Conservation (phyloP, 2,329 filamentous ascomycete genomes). For the Alternaria alternata region DNA sequence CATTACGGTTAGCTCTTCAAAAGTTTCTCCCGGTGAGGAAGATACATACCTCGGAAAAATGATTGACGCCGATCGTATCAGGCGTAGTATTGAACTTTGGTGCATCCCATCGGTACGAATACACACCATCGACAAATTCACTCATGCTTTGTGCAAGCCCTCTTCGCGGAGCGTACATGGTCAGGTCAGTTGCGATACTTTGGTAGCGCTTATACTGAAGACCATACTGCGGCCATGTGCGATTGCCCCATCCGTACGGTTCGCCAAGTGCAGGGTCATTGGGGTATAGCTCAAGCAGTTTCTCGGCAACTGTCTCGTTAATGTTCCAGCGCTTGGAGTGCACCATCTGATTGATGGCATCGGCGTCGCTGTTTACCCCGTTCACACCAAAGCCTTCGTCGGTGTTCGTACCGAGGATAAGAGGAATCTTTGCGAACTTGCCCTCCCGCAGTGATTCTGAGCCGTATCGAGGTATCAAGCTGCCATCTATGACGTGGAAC, state of each 20-base stretch:
- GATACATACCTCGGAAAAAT: slow-evolving; percentile 37
- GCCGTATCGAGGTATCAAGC: slow-evolving; percentile 33
- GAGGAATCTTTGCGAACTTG: slow-evolving; percentile 68
- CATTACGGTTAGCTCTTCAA: not conserved
- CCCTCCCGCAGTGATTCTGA: slow-evolving; percentile 54
- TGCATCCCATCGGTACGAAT: slow-evolving; percentile 43
- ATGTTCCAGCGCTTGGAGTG: slow-evolving; percentile 45
- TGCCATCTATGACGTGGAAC: slow-evolving; percentile 43
- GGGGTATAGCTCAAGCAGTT: slow-evolving; percentile 39
- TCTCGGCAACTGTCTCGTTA: slow-evolving; percentile 27
- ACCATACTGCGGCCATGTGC: slow-evolving; percentile 40
- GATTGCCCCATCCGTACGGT: slow-evolving; percentile 50
- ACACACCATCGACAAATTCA: slow-evolving; percentile 29
- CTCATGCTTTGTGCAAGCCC: slow-evolving; percentile 37
- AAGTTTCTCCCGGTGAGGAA: too few species aligned
- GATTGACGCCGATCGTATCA: slow-evolving; percentile 36
- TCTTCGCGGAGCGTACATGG: slow-evolving; percentile 40
- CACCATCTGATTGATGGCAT: slow-evolving; percentile 39
- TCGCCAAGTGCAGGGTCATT: slow-evolving; percentile 55
- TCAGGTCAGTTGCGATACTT: slow-evolving; percentile 40
- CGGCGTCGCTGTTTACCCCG: slow-evolving; percentile 55
- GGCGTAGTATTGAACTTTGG: slow-evolving; percentile 43
- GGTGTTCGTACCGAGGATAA: slow-evolving; percentile 69
- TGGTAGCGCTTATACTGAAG: slow-evolving; percentile 40
- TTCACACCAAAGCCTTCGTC: slow-evolving; percentile 70